phyloP scores from a whole-genome alignment of 352 stramenopile species.

The Pythium coloratum region DNA sequence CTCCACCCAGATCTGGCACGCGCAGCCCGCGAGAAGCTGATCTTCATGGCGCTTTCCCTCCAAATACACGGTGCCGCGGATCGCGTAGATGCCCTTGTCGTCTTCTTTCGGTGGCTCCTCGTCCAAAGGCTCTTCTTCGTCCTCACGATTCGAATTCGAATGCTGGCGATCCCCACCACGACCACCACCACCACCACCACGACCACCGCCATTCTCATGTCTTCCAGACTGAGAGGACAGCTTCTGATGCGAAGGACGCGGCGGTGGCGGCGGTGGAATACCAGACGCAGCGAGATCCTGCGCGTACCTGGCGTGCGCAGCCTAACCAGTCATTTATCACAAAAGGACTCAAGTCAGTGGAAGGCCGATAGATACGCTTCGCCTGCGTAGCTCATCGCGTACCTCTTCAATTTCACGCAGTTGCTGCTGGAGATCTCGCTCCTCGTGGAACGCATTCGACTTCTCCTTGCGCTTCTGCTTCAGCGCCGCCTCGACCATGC shows the following conservation, averaged over 20 bases:
- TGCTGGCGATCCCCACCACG: slow-evolving; percentile 5
- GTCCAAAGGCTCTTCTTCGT: slow-evolving; percentile 19
- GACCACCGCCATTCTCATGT: not conserved
- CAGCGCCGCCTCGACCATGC: slow-evolving; percentile 65
- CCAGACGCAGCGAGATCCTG: slow-evolving; percentile 48
- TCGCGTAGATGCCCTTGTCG: slow-evolving; percentile 68
- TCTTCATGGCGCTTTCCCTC: slow-evolving; percentile 76
- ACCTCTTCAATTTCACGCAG: slow-evolving; percentile 73
- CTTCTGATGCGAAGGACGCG: slow-evolving; percentile 9
- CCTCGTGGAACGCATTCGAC: slow-evolving; percentile 46
- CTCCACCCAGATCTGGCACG: slow-evolving; percentile 84
- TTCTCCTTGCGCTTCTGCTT: slow-evolving; percentile 78
- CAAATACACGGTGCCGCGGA: slow-evolving; percentile 72
- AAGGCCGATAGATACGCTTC: not conserved
- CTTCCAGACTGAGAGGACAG: not conserved
- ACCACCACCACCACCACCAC: slow-evolving; percentile 2
- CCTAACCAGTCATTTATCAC: slow-evolving; percentile 13
- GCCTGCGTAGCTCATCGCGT: not conserved
- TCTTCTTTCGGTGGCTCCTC: slow-evolving; percentile 46
- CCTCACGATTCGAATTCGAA: not conserved
- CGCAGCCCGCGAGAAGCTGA: slow-evolving; percentile 64
- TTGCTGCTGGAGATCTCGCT: slow-evolving; percentile 66
- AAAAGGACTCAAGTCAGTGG: not conserved
- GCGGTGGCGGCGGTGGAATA: slow-evolving; percentile 38
- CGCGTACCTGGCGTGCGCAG: slow-evolving; percentile 55